phyloP scores from a whole-genome alignment of 352 stramenopile genomes.

The Globisporangium cystogenes region DNA sequence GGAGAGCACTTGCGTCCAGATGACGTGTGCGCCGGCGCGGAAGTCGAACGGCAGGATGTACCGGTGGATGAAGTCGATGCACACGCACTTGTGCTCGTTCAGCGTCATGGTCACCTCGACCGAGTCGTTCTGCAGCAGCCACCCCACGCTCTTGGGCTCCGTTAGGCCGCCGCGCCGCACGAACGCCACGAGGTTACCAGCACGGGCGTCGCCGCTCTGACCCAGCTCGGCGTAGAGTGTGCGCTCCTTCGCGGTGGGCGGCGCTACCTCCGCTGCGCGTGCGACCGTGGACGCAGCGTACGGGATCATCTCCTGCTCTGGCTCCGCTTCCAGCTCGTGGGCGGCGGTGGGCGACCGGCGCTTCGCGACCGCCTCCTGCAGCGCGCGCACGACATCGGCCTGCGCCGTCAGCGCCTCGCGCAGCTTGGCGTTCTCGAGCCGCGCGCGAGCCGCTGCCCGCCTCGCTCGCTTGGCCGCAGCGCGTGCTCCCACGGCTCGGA shows the following conservation, averaged over 20 bases:
- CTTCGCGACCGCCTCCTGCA: slow-evolving; percentile 36
- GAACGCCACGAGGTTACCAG: slow-evolving; percentile 12
- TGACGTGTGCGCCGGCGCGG: slow-evolving; percentile 16
- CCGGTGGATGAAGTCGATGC: slow-evolving; percentile 20
- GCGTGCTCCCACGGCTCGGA: background rate
- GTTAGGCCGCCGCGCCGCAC: slow-evolving; percentile 17
- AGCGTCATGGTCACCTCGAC: slow-evolving; percentile 24
- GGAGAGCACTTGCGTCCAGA: slow-evolving; percentile 24
- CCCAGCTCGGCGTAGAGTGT: slow-evolving; percentile 21
- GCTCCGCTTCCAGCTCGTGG: slow-evolving; percentile 13
- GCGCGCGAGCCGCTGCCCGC: slow-evolving; percentile 24
- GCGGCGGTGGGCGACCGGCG: slow-evolving; percentile 2
- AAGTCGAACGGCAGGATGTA: slow-evolving; percentile 13
- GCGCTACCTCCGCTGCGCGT: background rate
- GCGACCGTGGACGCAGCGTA: background rate
- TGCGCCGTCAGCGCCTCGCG: slow-evolving; percentile 34
- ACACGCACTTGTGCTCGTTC: slow-evolving; percentile 32
- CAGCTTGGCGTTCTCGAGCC: slow-evolving; percentile 44
- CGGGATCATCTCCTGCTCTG: background rate
- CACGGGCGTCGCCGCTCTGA: slow-evolving; percentile 12
- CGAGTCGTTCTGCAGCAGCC: slow-evolving; percentile 1
- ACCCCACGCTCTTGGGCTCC: slow-evolving; percentile 8
- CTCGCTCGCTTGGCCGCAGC: slow-evolving; percentile 27
- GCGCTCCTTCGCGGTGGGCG: slow-evolving; percentile 13
- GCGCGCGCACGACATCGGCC: slow-evolving; percentile 25